These are phyloP conservation scores for Psilocybe azurescens DNA, from an alignment of 768 basidiomycete genomes.

Conservation along the genomic window DNA sequence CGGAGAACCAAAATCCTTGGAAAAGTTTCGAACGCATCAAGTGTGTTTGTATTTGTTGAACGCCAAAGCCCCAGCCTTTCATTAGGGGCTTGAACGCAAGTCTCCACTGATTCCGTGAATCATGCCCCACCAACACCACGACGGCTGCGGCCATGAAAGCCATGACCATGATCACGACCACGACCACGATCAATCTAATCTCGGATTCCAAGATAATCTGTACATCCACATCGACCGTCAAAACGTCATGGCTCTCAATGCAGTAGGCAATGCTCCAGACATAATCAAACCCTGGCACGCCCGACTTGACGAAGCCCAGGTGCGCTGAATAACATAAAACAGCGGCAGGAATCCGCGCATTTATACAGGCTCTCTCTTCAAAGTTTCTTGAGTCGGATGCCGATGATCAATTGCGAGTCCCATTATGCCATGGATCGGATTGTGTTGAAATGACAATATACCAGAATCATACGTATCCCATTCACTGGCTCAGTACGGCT, in stretches of 20 bases:
- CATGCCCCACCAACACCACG: conserved; percentile 65
- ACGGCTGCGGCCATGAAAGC: conserved; percentile 61
- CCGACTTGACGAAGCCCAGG: conserved; percentile 71
- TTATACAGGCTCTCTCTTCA: neutral
- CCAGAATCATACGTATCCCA: conserved; percentile 81
- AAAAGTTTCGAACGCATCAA: neutral
- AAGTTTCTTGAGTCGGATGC: conserved; percentile 89
- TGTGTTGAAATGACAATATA: conserved; percentile 2
- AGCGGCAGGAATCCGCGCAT: conserved; percentile 7
- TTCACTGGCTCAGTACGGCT: conserved; percentile 90
- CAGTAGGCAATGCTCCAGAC: conserved; percentile 49
- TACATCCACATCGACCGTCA: conserved; percentile 76
- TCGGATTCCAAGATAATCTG: conserved; percentile 72
- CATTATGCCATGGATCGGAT: neutral
- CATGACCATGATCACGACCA: conserved; percentile 65
- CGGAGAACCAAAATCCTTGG: neutral
- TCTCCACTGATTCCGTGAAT: neutral
- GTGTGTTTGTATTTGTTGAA: neutral
- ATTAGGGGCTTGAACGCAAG: neutral
- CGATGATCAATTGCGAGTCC: conserved; percentile 81
- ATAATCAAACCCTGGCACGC: conserved; percentile 91
- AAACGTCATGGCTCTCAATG: conserved; percentile 85
- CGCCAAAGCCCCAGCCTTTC: neutral
- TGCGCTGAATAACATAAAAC: conserved; percentile 29
- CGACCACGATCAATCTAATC: conserved; percentile 52